phyloP scores from a whole-genome alignment of 1,284 basidiomycete genomes.

The Pyrrhoderma lamaoense region DNA sequence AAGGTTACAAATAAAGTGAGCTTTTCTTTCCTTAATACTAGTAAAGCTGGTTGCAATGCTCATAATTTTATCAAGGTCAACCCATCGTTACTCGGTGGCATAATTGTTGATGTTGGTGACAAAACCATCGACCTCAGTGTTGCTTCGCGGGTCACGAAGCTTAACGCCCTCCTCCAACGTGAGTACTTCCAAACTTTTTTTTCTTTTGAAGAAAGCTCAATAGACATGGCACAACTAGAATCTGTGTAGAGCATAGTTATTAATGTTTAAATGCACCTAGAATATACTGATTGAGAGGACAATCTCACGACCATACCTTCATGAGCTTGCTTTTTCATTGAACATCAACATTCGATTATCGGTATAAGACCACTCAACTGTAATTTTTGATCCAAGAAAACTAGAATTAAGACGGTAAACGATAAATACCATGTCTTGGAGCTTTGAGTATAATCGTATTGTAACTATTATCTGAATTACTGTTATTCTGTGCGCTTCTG shows the following conservation, averaged over 20 bases:
- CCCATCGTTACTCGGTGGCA: conserved; percentile 78
- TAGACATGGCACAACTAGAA: conserved; percentile 1
- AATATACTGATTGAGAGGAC: neutral
- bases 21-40: neutral
- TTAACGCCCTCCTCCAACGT: conserved; percentile 86
- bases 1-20: conserved; percentile 84
- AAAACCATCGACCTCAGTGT: conserved; percentile 96
- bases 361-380: too few species aligned
- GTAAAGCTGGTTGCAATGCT: conserved; percentile 13
- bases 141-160: conserved; percentile 86
- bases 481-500: too few species aligned
- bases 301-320: too few species aligned
- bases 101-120: conserved; percentile 96
- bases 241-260: conserved; percentile 14
- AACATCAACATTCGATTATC: too few species aligned
- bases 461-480: too few species aligned
- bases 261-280: neutral
- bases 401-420: too few species aligned
- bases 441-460: too few species aligned
- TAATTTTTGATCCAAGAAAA: too few species aligned
- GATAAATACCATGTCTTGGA: too few species aligned
- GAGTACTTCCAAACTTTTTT: conserved; percentile 25
- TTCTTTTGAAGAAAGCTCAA: neutral
- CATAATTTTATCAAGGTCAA: conserved; percentile 57
- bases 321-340: too few species aligned